Evolutionary conservation across 1,284 basidiomycete genomes (phyloP).

Genomic region (Leccinum laetum): DNA sequence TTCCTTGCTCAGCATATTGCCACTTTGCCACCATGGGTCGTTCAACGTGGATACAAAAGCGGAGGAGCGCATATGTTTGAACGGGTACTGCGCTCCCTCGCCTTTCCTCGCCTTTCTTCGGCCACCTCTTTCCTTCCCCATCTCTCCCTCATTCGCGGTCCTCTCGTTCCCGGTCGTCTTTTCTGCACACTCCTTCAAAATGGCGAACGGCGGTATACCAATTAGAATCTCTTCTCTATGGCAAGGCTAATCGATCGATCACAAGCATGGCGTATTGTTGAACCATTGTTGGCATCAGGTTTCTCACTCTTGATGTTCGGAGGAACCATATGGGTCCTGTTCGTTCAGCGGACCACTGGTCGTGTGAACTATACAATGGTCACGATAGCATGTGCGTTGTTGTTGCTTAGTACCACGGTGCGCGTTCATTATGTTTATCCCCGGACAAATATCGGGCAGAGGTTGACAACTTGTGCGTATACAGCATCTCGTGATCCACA

Average conservation of each 20-base stretch:
- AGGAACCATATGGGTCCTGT: slow-evolving; percentile 3
- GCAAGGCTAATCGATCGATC: not conserved
- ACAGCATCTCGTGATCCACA: slow-evolving; percentile 1
- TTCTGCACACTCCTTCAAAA: no score
- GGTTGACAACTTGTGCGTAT: not conserved
- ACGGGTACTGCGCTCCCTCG: not conserved
- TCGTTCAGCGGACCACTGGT: no score
- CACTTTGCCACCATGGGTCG: not conserved
- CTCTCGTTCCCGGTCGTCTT: no score
- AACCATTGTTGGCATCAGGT: not conserved
- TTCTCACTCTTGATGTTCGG: slow-evolving; percentile 14
- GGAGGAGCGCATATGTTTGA: not conserved
- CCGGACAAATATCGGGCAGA: not conserved
- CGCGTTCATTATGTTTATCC: not conserved
- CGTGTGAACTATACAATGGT: not conserved
- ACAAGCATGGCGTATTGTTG: not conserved
- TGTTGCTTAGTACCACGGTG: slow-evolving; percentile 7
- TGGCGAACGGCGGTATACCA: not conserved
- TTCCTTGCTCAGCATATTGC: no score
- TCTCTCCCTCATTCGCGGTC: no score
- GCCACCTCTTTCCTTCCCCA: no score
- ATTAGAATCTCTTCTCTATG: slow-evolving; percentile 4
- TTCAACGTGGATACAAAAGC: not conserved
- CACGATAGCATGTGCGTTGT: not conserved
- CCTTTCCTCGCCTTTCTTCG: not conserved